Base-by-base conservation (phyloP, 768 basidiomycete species). In the Serendipita sp. region DNA sequence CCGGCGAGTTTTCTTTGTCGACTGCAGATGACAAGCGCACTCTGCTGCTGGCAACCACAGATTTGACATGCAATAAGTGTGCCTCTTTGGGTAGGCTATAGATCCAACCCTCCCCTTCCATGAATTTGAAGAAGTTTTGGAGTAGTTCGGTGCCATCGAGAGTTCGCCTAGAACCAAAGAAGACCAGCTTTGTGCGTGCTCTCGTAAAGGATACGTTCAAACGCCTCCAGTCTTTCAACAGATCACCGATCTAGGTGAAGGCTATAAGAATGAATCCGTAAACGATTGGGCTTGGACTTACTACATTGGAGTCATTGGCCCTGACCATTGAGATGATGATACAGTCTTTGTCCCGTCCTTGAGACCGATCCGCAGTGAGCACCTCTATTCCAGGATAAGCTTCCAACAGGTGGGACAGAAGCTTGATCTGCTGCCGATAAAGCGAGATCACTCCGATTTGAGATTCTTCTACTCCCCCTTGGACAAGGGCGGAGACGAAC, bases 141-240 rank as follows among this genome's bases (percentile, higher is more conserved):
- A 98, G 74, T 31, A 96, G 71, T 0, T 82, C 72, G 0, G 81
- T 79, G 28, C 71, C 70, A 43, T 80, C 71, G 9, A 99, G 77
- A 1, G 95, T 99, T 68, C 74, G 80, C 43, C 85, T 79, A 0
- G 91, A 94, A 3, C 96, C 95, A 67, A 99, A 78, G 63, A 99
- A 86, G 72, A 97, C 78, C 2, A 99, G 75, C 74, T 99, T 99
- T 34, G 82, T 81, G 62, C 86, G 83, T 0, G 94, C 95, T 16
- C 96, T 85, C 0, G 95, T 97, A 71, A 98, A 91, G 4, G 92
- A 88, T 17, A 99, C 96, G 69, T 99, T 99, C 78, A 97, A 85
- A 34, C 96, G 74, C 41, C 96, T 79, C 94, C 95, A 97, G 70
- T 99, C 96, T 67, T 88, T 90, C 26, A 98, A 76, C 1, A 99